Evolutionary conservation across 2,329 filamentous ascomycete genomes (phyloP).

Genomic region (Lasiodiplodia hormozganensis): DNA sequence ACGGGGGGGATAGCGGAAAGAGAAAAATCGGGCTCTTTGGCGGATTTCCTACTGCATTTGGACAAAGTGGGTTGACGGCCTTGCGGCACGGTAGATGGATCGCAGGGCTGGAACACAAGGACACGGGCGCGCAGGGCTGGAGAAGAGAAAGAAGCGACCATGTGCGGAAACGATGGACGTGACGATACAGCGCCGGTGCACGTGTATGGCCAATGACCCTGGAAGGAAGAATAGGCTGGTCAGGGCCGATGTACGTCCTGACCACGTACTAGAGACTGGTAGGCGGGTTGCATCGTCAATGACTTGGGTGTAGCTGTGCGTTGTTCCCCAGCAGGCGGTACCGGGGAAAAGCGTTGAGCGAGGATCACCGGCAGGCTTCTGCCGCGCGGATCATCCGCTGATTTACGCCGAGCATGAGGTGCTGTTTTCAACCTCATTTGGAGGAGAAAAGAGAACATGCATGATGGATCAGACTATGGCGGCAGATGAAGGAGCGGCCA

Average conservation of each 20-base stretch:
- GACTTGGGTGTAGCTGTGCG: constrained; percentile 7
- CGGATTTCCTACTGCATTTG: not conserved
- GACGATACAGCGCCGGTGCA: not conserved
- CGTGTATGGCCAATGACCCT: not conserved
- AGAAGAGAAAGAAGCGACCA: not conserved
- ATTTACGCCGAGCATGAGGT: constrained; percentile 17
- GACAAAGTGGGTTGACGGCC: not conserved
- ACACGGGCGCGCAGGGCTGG: constrained; percentile 7
- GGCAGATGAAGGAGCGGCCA: not conserved
- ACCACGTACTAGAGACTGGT: constrained; percentile 20
- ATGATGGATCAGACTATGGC: not conserved
- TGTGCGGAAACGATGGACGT: not conserved
- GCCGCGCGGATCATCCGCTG: constrained; percentile 25
- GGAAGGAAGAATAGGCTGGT: not conserved
- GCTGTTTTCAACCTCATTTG: not conserved
- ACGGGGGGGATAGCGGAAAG: not conserved
- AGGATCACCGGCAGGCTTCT: constrained; percentile 19
- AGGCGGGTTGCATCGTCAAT: constrained; percentile 5
- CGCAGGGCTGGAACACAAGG: constrained; percentile 7
- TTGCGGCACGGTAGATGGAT: constrained; percentile 2
- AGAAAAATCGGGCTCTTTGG: not conserved
- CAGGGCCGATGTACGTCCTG: constrained; percentile 1
- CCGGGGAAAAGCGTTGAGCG: constrained; percentile 17
- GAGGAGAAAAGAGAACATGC: not conserved
- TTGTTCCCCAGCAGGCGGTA: not conserved